Evolutionary conservation across 805 yeast genomes (phyloP), one percentile per base, ranked within the genome.

Genomic region (Limtongia smithiae): DNA sequence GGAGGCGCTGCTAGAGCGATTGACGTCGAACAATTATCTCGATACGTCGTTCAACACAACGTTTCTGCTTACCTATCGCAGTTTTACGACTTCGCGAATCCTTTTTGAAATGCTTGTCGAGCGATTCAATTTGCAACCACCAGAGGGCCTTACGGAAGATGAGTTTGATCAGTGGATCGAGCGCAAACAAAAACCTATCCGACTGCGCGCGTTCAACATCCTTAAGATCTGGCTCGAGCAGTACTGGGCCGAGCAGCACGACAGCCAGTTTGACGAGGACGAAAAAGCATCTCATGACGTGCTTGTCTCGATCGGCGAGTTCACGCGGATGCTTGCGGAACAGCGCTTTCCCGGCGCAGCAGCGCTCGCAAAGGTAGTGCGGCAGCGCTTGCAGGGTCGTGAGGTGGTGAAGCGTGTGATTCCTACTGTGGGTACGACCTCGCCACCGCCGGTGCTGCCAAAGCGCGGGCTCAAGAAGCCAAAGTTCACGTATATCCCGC

Each of bases 81-180:
- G 91, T 27, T 85, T 90, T 63, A 77, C 83, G 70, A 74, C 83
- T 2, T 75, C 93, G 2, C 66, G 76, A 8, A 83, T 80, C 45
- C 71, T 90, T 32, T 69, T 86, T 41, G 74, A 74, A 22, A 64
- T 77, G 43, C 68, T 87, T 56, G 76, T 84, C 30, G 73, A 74
- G 30, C 72, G 94, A 48, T 91, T 82, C 67, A 76, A 82, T 47
- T 68, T 79, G 14, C 79, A 78, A 54, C 93, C 96, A 20, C 96
- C 96, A 0, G 96, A 86, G 61, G 95, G 94, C 0, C 68, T 91
- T 51, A 79, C 85, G 51, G 85, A 80, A 61, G 91, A 83, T 54
- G 95, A 87, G 58, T 85, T 83, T 63, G 79, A 81, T 41, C 69
- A 73, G 8, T 87, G 96, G 96, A 72, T 81, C 9, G 79, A 81